Evolutionary conservation across 108 stramenopile species (phyloP), one percentile per base, ranked within the genome.

Genomic region (Skeletonema marinoi): DNA sequence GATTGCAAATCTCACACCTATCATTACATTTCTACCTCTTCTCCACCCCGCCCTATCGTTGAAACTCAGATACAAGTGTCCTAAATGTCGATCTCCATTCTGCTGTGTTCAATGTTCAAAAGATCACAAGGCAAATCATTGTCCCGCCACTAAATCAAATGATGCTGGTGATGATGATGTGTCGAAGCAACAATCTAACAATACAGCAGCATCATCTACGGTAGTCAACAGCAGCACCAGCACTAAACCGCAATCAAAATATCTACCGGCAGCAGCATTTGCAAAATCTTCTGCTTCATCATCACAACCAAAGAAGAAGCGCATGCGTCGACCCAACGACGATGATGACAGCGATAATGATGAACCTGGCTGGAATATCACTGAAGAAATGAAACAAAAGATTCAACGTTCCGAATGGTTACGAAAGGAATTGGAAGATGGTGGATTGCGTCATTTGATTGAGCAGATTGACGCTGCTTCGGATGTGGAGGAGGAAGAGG

Each of bases 101-200:
- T 94, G 93, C 73, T 88, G 85, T 62, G 89, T 94, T 29, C 78
- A 68, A 54, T 94, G 93, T 61, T 94, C 88, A 38, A 85, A 80
- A 60, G 73, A 85, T 62, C 93, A 94, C 81, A 94, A 91, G 75
- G 68, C 71, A 30, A 68, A 75, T 25, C 68, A 73, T 41, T 85
- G 84, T 46, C 80, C 79, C 32, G 69, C 61, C 42, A 29, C 9
- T 16, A 19, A 32, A 46, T 31, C 81, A 21, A 70, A 29, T 32
- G 17, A 36, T 13, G 50, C 67, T 61, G 51, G 58, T 9, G 16
- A 67, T 32, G 30, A 38, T 32, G 17, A 13, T 33, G 7, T 16
- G 72, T 16, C 67, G 61, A 32, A 63, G 41, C 31, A 36, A 75
- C 6, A 68, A 68, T 38, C 38, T 36, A 29, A 31, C 33, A 30